Conservation (phyloP, 768 basidiomycete genomes). For the Lentinula guzmanii region DNA sequence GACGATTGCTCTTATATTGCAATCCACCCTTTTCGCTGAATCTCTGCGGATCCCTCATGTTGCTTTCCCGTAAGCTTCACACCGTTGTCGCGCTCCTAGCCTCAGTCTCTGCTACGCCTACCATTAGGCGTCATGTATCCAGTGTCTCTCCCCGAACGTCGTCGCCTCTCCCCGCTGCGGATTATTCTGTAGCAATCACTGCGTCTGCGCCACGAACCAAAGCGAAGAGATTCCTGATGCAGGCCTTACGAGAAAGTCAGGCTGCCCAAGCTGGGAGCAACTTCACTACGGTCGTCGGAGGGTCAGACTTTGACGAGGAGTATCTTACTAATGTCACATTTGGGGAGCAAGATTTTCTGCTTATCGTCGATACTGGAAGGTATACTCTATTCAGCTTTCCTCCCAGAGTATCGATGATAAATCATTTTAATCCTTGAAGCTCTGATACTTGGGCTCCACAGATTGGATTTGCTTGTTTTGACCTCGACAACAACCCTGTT, state of each 20-base stretch:
- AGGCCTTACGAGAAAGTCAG: slow-evolving; percentile 8
- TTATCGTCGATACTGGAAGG: slow-evolving; percentile 18
- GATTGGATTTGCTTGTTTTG: slow-evolving; percentile 16
- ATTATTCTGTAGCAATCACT: slow-evolving; percentile 12
- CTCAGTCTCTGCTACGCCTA: neutral
- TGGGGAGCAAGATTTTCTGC: slow-evolving; percentile 12
- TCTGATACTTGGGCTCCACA: slow-evolving; percentile 18
- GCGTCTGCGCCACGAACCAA: slow-evolving; percentile 7
- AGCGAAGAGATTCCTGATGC: slow-evolving; percentile 12
- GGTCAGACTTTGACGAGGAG: slow-evolving; percentile 13
- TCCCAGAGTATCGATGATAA: neutral
- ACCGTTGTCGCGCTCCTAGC: neutral
- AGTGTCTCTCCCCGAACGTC: neutral
- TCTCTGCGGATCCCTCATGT: neutral
- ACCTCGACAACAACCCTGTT: slow-evolving; percentile 10
- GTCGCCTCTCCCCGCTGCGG: slow-evolving; percentile 10
- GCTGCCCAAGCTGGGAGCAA: slow-evolving; percentile 1
- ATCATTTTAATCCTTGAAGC: neutral
- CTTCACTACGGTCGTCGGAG: slow-evolving; percentile 11
- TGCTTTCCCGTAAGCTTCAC: neutral
- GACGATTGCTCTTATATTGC: neutral
- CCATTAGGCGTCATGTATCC: neutral
- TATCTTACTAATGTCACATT: slow-evolving; percentile 15
- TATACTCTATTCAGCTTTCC: neutral
- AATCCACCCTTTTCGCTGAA: neutral